Evolutionary conservation across 352 stramenopile species (phyloP).

Genomic region (Phytophthora colocasiae): DNA sequence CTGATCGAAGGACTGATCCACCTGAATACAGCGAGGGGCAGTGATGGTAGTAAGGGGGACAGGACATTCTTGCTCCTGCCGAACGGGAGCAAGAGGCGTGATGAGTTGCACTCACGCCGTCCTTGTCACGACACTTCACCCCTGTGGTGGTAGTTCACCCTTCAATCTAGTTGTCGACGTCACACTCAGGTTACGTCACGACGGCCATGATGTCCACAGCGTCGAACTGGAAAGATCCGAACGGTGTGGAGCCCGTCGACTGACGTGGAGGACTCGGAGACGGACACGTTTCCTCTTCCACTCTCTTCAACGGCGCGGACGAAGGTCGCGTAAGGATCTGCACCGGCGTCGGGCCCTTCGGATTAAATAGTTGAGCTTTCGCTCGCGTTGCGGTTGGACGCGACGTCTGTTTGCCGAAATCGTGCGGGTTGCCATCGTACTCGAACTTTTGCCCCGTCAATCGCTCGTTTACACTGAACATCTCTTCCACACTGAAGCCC

Average conservation of each 20-base stretch:
- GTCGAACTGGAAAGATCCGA: conserved; percentile 83
- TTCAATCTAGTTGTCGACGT: conserved; percentile 35
- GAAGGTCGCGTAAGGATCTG: conserved; percentile 55
- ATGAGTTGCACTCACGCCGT: conserved; percentile 21
- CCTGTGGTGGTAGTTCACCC: conserved; percentile 13
- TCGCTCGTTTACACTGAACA: conserved; percentile 95
- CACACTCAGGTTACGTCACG: conserved; percentile 64
- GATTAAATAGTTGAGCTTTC: conserved; percentile 61
- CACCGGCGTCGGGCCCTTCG: conserved; percentile 45
- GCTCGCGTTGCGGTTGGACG: conserved; percentile 29
- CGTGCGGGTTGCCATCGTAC: conserved; percentile 96
- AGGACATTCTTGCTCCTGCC: conserved; percentile 34
- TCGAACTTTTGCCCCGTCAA: conserved; percentile 92
- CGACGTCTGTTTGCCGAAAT: conserved; percentile 86
- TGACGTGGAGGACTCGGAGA: conserved; percentile 50
- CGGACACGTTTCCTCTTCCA: conserved; percentile 56
- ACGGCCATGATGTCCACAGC: conserved; percentile 90
- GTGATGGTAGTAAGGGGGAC: conserved; percentile 13
- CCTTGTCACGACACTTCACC: conserved; percentile 15
- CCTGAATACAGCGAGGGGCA: conserved; percentile 12
- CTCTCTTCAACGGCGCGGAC: conserved; percentile 54
- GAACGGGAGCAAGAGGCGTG: conserved; percentile 30
- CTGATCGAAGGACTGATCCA: conserved; percentile 31
- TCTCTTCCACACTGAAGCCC: conserved; percentile 93
- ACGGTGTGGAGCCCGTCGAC: conserved; percentile 44